Evolutionary conservation across 768 basidiomycete genomes (phyloP), one percentile per base, ranked within the genome.

Genomic region (Amanita exitialis): DNA sequence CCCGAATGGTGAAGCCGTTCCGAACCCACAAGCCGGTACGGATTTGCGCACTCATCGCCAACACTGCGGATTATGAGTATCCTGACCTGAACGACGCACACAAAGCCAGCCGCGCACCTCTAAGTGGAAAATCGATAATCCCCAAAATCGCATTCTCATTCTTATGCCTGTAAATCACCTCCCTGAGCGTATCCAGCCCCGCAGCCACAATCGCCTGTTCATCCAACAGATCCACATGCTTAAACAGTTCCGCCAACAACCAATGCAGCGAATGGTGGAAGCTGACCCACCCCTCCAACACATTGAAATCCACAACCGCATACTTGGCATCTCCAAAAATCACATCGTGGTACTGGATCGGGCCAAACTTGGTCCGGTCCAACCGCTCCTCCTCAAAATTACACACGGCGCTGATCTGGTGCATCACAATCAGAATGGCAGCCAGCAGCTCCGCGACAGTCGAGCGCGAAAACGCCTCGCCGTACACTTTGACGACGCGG

Each of bases 1-100:
- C 92, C 1, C 95, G 85, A 57, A 98, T 94, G 13, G 87, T 87
- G 60, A 93, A 90, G 3, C 96, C 96, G 58, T 99, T 99, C 49
- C 95, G 86, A 6, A 96, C 94, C 96, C 96, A 99, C 3, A 98
- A 75, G 0, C 93, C 93, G 0, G 90, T 87, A 21, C 93, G 82
- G 46, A 97, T 91, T 63, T 98, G 96, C 0, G 94, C 92, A 41
- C 95, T 83, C 83, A 94, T 91, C 1, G 84, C 79, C 23, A 93
- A 71, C 5, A 90, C 91, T 93, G 50, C 12, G 34, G 4, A n/a
- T 15, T 2, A 15, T 38, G 34, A 38, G 15, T 48, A 49, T 28
- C n/a, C 44, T 15, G 25, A 34, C n/a, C n/a, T n/a, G n/a, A 8
- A 16, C 20, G 32, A 23, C 42, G 3, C 13, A 47, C 18, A 64